These are phyloP conservation scores for Kentomonas sorsogonicus DNA, from an alignment of 208 protist genomes.

Conservation along the genomic window DNA sequence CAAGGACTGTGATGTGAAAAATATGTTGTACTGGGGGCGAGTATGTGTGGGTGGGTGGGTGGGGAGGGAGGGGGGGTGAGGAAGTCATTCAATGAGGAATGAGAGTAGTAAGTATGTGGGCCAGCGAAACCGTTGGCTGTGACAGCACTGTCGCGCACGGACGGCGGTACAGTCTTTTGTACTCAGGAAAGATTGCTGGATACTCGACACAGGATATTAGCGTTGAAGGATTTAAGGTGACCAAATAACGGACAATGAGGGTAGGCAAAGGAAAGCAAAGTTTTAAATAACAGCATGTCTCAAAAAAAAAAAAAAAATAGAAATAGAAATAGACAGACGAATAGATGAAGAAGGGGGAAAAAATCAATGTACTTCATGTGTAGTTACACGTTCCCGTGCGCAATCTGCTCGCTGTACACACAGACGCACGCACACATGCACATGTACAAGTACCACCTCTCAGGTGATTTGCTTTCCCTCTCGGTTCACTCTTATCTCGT, in stretches of 20 bases:
- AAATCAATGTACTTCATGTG: neutral
- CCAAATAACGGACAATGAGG: constrained; percentile 3
- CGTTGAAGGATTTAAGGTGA: neutral
- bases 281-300: constrained; percentile 7
- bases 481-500: neutral
- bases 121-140: too few species aligned
- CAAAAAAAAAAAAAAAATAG: constrained; percentile 1
- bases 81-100: too few species aligned
- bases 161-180: too few species aligned
- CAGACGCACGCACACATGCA: neutral
- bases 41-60: too few species aligned
- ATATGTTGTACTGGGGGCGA: too few species aligned
- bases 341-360: neutral
- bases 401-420: neutral
- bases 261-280: neutral
- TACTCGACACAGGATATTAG: too few species aligned
- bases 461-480: neutral
- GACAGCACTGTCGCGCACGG: too few species aligned
- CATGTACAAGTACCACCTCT: neutral
- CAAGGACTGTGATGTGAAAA: too few species aligned
- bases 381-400: neutral
- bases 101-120: too few species aligned
- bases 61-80: neutral
- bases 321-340: constrained; percentile 1
- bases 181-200: too few species aligned